Conservation (phyloP, 2,329 filamentous ascomycete species). For the Hypoxylon sp. region DNA sequence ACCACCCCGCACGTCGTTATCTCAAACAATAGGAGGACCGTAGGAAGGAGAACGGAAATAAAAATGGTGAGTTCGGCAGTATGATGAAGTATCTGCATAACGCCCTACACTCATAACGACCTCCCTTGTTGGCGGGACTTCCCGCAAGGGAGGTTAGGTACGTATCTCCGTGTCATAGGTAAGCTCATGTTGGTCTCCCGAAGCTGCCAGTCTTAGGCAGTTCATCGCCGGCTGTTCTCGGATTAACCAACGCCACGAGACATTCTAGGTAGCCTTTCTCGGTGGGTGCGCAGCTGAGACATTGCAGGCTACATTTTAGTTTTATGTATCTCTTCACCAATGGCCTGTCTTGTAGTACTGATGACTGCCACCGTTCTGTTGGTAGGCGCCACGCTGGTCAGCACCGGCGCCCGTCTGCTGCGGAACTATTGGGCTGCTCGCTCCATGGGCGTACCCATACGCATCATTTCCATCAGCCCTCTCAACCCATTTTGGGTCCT, state of each 20-base stretch:
- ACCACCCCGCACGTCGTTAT: too few species aligned
- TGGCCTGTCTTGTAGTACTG: constrained; percentile 17
- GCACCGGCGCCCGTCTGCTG: constrained; percentile 20
- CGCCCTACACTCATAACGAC: too few species aligned
- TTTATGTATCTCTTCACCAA: constrained; percentile 18
- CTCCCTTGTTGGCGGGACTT: too few species aligned
- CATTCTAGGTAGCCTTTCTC: constrained; percentile 19
- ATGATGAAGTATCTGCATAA: too few species aligned
- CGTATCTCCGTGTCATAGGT: too few species aligned
- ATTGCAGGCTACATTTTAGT: constrained; percentile 8
- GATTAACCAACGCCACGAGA: constrained; percentile 4
- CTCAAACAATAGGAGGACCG: too few species aligned
- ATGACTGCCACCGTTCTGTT: constrained; percentile 8
- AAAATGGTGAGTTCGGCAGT: too few species aligned
- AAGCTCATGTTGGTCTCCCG: too few species aligned
- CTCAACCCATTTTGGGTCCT: constrained; percentile 54
- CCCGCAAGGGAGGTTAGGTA: too few species aligned
- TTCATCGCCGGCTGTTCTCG: neutral
- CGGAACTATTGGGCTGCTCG: constrained; percentile 47
- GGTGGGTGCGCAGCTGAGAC: constrained; percentile 3
- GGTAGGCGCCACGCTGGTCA: constrained; percentile 2
- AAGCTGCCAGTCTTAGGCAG: neutral
- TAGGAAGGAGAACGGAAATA: too few species aligned
- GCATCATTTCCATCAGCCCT: constrained; percentile 53
- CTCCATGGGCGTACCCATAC: constrained; percentile 52